Evolutionary conservation across 2,329 filamentous ascomycete genomes (phyloP).

Genomic region (Colletotrichum ledebouriae): DNA sequence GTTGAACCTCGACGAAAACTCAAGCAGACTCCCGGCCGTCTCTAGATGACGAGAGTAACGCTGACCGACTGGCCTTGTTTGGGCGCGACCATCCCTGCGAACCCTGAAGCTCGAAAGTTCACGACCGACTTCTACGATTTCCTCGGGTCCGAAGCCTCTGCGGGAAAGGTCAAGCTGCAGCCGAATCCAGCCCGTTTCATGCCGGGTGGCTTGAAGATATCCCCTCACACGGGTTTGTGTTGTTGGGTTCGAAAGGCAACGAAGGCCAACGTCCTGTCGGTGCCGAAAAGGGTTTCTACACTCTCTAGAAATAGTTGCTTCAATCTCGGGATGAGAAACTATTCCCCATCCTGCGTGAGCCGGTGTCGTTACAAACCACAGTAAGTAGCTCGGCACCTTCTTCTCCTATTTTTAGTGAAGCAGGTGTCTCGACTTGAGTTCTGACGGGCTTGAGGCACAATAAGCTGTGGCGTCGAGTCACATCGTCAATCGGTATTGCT

Average conservation of each 20-base stretch:
- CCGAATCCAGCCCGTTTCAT: conserved; percentile 51
- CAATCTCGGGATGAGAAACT: no score
- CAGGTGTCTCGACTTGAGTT: no score
- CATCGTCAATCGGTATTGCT: no score
- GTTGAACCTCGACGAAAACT: neutral
- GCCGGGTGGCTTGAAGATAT: conserved; percentile 49
- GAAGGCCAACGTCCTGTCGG: conserved; percentile 53
- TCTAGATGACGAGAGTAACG: neutral
- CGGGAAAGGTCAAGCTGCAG: conserved; percentile 39
- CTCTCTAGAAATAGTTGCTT: neutral
- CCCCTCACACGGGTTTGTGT: conserved; percentile 47
- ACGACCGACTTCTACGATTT: conserved; percentile 54
- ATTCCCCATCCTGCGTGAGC: no score
- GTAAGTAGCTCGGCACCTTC: no score
- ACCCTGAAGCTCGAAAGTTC: conserved; percentile 47
- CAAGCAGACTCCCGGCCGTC: no score
- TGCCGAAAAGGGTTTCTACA: conserved; percentile 56
- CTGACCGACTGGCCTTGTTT: conserved; percentile 7
- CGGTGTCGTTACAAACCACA: no score
- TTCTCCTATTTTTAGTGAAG: no score
- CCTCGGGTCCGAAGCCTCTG: conserved; percentile 45
- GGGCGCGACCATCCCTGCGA: conserved; percentile 39
- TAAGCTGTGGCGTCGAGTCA: no score
- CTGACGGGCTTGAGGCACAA: no score
- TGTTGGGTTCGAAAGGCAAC: conserved; percentile 45